Base-by-base conservation (phyloP, 2,329 filamentous ascomycete species). In the Ceratocystis huliohia region DNA sequence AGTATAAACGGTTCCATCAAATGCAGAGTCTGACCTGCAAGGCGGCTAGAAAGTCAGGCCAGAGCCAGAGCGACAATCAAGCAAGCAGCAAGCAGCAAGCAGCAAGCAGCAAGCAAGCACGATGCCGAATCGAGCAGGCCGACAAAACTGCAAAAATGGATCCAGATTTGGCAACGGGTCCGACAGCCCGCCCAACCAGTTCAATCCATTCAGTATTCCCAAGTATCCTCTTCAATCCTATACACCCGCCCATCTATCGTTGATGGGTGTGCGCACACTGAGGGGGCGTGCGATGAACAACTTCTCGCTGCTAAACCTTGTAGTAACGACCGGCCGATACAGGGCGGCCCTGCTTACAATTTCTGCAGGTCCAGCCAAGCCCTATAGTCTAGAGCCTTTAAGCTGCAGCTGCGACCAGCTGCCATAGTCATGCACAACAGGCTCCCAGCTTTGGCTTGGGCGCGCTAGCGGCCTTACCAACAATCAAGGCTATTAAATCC, bases 291-390 rank as follows among this genome's bases (percentile, higher is more conserved):
- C 8, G 56, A 37, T 59, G 30, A 59, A 30, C 56, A 59, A 41
- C 33, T 13, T 37, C 33, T 37, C 13, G 10, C 33, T 37, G 33
- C 33, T 37, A 37, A 57, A 33, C 53, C 25, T 33, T 57, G 53
- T 17, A 57, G 22, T 15, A 33, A 57, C 10, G 15, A 30, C 28
- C 56, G 56, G 56, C 56, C 56, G 56, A 59, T 59, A 59, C 56
- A 59, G 56, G 37, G 37, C 37, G 37, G 37, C 37, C 37, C 37
- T 41, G 56, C 56, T 37, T 37, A 59, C 56, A 8, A 37, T 59
- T 59, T 30, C 56, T 59, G 56, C 56, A 59, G 56, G 56, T 59
- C 56, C 56, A 59, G 56, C 25, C 25, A 59, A 41, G 37, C 37
- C 37, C 37, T 41, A 41, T 41, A 41, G 28, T 4, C n/a, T 20